Percentiles rank a stretch among this genome's conserved stretches.
phyloP scores from a whole-genome alignment of 768 basidiomycete species.

The Boletus coccyginus region DNA sequence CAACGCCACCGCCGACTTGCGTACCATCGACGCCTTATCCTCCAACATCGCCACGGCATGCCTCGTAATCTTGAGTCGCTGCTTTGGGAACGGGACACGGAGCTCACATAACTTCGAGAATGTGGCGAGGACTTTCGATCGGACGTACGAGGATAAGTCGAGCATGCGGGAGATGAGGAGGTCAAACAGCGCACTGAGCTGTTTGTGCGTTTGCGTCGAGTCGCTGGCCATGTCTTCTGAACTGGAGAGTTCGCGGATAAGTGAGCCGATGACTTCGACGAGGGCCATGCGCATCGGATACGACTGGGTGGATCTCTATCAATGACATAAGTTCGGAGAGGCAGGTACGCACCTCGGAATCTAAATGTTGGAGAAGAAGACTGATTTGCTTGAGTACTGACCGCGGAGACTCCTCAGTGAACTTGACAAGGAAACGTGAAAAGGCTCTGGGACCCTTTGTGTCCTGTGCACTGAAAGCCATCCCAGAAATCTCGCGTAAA shows the following conservation, averaged over 20 bases:
- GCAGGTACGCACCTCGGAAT: constrained; percentile 72
- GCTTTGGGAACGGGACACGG: constrained; percentile 79
- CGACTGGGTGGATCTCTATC: constrained; percentile 47
- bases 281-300: constrained; percentile 97
- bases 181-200: constrained; percentile 78
- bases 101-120: constrained; percentile 76
- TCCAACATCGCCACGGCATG: constrained; percentile 79
- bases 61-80: constrained; percentile 70
- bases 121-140: constrained; percentile 80
- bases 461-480: constrained; percentile 76
- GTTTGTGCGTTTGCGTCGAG: constrained; percentile 52
- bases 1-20: constrained; percentile 77
- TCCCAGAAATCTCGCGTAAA: constrained; percentile 80
- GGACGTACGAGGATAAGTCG: constrained; percentile 88
- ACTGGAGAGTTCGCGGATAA: constrained; percentile 77
- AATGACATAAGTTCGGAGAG: not conserved
- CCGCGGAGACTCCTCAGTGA: constrained; percentile 77
- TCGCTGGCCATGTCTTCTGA: constrained; percentile 48
- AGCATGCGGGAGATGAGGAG: constrained; percentile 84
- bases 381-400: constrained; percentile 87
- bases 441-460: constrained; percentile 85
- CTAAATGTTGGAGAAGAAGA: constrained; percentile 78
- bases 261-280: constrained; percentile 82
- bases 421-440: constrained; percentile 76
- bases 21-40: constrained; percentile 88